Percentiles rank a stretch among this genome's conserved stretches.
phyloP scores from a whole-genome alignment of 352 stramenopile genomes.

The Globisporangium spinosum region DNA sequence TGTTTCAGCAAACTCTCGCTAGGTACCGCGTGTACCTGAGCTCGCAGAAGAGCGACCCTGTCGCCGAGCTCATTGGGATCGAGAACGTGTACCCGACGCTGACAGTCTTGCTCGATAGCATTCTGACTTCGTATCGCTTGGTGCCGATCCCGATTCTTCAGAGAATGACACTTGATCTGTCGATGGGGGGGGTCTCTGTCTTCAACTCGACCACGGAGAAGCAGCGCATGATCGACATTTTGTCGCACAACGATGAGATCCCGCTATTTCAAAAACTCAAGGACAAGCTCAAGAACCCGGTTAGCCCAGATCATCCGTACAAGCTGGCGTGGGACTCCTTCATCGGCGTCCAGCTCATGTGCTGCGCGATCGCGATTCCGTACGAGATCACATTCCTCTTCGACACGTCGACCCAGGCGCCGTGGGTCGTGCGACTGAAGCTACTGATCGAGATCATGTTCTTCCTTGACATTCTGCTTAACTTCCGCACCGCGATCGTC shows the following conservation, averaged over 20 bases:
- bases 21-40: conserved; percentile 61
- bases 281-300: conserved; percentile 28
- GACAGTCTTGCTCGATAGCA: conserved; percentile 58
- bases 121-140: conserved; percentile 54
- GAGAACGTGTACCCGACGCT: conserved; percentile 71
- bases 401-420: conserved; percentile 17
- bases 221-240: conserved; percentile 57
- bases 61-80: conserved; percentile 48
- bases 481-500: conserved; percentile 45
- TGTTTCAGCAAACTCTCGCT: conserved; percentile 66
- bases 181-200: conserved; percentile 68
- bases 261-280: conserved; percentile 28
- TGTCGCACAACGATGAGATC: conserved; percentile 33
- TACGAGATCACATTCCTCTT: conserved; percentile 61
- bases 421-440: conserved; percentile 32
- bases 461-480: conserved; percentile 52
- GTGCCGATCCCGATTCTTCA: conserved; percentile 57
- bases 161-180: conserved; percentile 62
- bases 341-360: conserved; percentile 38
- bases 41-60: conserved; percentile 50
- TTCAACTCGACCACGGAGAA: conserved; percentile 75
- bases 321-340: conserved; percentile 57
- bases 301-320: conserved; percentile 42
- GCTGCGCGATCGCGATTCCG: conserved; percentile 54
- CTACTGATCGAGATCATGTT: conserved; percentile 44